Percentiles rank a stretch among this genome's conserved stretches.
These are phyloP conservation scores for Jacaranda copaia DNA, from an alignment of 257 asterid species.

Conservation along the genomic window DNA sequence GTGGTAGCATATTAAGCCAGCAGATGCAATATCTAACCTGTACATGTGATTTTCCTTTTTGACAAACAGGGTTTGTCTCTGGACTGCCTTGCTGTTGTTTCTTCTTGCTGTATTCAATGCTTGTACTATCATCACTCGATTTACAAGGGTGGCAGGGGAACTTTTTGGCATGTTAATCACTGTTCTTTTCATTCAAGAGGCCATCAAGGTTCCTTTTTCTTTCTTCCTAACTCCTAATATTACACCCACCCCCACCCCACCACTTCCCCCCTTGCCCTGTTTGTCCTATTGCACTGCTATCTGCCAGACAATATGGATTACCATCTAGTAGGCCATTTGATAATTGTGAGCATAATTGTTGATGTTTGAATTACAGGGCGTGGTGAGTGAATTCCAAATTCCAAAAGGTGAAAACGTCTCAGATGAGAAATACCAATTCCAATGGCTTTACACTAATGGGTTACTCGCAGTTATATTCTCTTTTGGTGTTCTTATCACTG, in stretches of 20 bases:
- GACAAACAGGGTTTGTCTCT: conserved; percentile 77
- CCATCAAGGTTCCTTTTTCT: conserved; percentile 66
- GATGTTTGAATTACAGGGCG: conserved; percentile 61
- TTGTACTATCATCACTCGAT: conserved; percentile 72
- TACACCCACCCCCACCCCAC: not conserved
- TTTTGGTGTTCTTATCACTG: conserved; percentile 72
- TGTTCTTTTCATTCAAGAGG: conserved; percentile 87
- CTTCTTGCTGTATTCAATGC: conserved; percentile 87
- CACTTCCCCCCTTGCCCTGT: too few species aligned
- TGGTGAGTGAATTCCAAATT: conserved; percentile 73
- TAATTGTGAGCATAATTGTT: conserved; percentile 1
- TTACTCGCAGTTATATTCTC: conserved; percentile 79
- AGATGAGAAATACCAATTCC: conserved; percentile 63
- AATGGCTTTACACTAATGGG: conserved; percentile 90
- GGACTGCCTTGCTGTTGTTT: conserved; percentile 82
- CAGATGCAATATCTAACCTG: not conserved
- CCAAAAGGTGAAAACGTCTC: conserved; percentile 68
- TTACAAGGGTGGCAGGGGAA: conserved; percentile 93
- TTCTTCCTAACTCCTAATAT: not conserved
- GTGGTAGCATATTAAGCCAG: conserved; percentile 8
- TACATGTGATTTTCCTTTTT: conserved; percentile 1
- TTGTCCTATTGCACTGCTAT: too few species aligned
- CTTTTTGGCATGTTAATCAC: conserved; percentile 93
- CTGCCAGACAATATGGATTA: too few species aligned
- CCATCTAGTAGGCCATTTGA: not conserved